Conservation (phyloP, 805 yeast genomes). For the Candida manassasensis region DNA sequence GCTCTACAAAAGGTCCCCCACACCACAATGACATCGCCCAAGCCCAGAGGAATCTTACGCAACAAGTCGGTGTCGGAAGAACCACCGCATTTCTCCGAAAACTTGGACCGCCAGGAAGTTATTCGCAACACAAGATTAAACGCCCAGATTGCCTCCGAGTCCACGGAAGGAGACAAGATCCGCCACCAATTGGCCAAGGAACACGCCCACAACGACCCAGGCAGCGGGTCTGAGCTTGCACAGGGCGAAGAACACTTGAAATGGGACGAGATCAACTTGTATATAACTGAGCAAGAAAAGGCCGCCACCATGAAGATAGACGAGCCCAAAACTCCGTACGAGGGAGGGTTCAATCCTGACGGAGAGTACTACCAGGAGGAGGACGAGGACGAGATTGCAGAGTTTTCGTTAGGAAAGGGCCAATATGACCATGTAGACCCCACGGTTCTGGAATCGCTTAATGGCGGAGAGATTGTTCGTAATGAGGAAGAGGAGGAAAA, state of each 20-base stretch:
- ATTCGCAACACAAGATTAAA: constrained; percentile 74
- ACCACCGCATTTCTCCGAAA: constrained; percentile 14
- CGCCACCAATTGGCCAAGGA: constrained; percentile 40
- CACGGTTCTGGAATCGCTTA: constrained; percentile 24
- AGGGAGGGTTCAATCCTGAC: constrained; percentile 78
- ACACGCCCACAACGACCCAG: constrained; percentile 6
- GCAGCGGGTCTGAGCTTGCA: constrained; percentile 9
- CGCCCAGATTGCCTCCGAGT: constrained; percentile 45
- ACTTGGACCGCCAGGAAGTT: constrained; percentile 63
- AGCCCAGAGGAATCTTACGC: constrained; percentile 47
- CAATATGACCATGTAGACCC: constrained; percentile 34
- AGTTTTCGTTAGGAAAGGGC: constrained; percentile 55
- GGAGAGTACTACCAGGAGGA: constrained; percentile 76
- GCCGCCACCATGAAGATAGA: constrained; percentile 77
- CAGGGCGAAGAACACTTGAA: constrained; percentile 42
- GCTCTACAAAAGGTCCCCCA: too few species aligned
- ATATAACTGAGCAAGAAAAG: constrained; percentile 67
- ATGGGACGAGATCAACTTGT: constrained; percentile 83
- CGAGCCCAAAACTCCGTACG: constrained; percentile 95
- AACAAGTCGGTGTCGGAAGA: constrained; percentile 37
- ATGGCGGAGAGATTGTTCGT: constrained; percentile 39
- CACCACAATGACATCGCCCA: constrained; percentile 5
- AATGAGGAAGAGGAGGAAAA: constrained; percentile 20
- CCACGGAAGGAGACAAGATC: constrained; percentile 42
- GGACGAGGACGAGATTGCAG: constrained; percentile 46